Conservation (phyloP, 2,329 filamentous ascomycete genomes). For the Arachnomyces sp. region DNA sequence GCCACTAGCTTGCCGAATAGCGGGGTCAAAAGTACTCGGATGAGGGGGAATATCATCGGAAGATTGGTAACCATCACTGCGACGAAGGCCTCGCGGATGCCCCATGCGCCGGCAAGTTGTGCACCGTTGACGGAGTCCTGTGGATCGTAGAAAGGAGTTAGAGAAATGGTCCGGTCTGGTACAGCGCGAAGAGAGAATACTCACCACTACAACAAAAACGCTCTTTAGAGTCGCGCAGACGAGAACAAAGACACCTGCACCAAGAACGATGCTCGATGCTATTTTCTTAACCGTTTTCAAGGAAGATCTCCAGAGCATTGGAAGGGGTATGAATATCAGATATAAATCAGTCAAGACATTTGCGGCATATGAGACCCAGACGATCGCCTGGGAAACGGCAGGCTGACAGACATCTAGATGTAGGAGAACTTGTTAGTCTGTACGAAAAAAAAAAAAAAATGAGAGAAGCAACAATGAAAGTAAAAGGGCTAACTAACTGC, state of each 20-base stretch:
- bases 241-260: conserved; percentile 46
- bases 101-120: conserved; percentile 29
- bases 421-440: conserved; percentile 3
- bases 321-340: conserved; percentile 50
- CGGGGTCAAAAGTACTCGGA: conserved; percentile 34
- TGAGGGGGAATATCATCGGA: conserved; percentile 34
- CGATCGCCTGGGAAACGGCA: conserved; percentile 39
- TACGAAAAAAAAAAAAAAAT: too few species aligned
- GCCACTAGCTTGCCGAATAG: conserved; percentile 31
- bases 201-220: conserved; percentile 38
- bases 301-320: conserved; percentile 47
- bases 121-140: conserved; percentile 26
- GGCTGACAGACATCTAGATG: conserved; percentile 39
- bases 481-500: conserved; percentile 36
- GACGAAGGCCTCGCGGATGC: conserved; percentile 33
- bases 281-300: conserved; percentile 44
- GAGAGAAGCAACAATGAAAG: not conserved
- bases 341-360: conserved; percentile 53
- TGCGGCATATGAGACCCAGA: conserved; percentile 41
- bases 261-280: conserved; percentile 44
- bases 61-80: conserved; percentile 32
- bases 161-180: too few species aligned
- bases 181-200: conserved; percentile 5
- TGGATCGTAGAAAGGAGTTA: not conserved
- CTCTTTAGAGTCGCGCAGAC: conserved; percentile 46